A percentile compares a stretch with the other conserved stretches of the same genome.
phyloP scores from a whole-genome alignment of 73 alveolate genomes.

The Tetrahymena thermophila region DNA sequence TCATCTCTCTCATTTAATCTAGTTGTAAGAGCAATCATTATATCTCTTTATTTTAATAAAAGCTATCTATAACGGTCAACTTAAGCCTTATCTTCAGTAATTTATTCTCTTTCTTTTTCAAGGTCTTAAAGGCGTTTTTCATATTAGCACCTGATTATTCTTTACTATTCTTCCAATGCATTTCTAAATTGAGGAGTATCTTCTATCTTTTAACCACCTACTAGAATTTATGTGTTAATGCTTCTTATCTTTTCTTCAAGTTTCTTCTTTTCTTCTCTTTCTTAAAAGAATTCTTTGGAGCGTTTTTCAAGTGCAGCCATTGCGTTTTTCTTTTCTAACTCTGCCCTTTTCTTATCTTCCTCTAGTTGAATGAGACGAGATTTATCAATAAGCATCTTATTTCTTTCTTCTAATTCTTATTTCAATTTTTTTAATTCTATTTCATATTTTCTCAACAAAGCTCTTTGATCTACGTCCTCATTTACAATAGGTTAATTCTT shows the following conservation, averaged over 20 bases:
- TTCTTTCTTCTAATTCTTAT: constrained; percentile 73
- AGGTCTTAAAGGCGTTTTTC: constrained; percentile 78
- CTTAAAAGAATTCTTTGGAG: constrained; percentile 68
- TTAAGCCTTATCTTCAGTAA: constrained; percentile 85
- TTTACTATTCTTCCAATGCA: constrained; percentile 81
- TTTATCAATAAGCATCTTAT: constrained; percentile 49
- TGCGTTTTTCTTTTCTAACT: constrained; percentile 82
- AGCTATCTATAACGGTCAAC: constrained; percentile 97
- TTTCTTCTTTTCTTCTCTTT: constrained; percentile 78
- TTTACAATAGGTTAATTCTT: constrained; percentile 91
- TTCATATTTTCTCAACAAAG: constrained; percentile 91
- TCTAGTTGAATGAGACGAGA: constrained; percentile 66
- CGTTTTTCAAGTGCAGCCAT: constrained; percentile 83
- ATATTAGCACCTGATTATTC: constrained; percentile 75
- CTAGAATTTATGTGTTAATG: constrained; percentile 65
- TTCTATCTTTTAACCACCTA: constrained; percentile 74
- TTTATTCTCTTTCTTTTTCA: constrained; percentile 70
- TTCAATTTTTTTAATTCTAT: constrained; percentile 81
- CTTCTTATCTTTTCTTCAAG: constrained; percentile 79
- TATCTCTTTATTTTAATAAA: constrained; percentile 94
- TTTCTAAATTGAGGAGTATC: constrained; percentile 87
- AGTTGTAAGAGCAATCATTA: constrained; percentile 97
- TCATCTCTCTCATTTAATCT: constrained; percentile 99
- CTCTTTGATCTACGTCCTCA: constrained; percentile 93
- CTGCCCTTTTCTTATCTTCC: constrained; percentile 74